These are phyloP conservation scores for Talaromyces marneffei DNA, from an alignment of 2,329 filamentous ascomycete species.

Conservation along the genomic window DNA sequence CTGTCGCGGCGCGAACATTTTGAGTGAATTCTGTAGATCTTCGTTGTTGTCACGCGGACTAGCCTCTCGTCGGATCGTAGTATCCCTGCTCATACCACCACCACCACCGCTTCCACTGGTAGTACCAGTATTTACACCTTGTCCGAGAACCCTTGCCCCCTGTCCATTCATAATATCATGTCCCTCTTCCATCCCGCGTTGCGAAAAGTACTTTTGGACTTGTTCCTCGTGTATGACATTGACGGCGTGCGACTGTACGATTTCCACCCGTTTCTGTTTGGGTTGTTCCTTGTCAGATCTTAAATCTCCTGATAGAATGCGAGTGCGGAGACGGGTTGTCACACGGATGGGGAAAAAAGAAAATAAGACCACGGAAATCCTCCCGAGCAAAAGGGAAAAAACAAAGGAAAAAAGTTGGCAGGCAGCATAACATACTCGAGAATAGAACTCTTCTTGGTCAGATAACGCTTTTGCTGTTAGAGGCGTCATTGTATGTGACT, in stretches of 20 bases:
- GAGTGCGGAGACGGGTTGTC: background rate
- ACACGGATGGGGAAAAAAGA: background rate
- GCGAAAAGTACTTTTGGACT: slow-evolving; percentile 15
- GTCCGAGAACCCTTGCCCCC: background rate
- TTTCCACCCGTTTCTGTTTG: slow-evolving; percentile 6
- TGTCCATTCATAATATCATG: background rate
- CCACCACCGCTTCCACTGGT: background rate
- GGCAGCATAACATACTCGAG: background rate
- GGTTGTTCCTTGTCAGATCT: slow-evolving; percentile 17
- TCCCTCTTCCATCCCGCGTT: background rate
- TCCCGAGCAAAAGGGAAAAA: background rate
- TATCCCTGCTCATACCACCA: background rate
- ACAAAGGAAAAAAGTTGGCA: background rate
- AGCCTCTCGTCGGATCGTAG: background rate
- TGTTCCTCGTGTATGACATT: slow-evolving; percentile 17
- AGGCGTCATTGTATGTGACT: background rate
- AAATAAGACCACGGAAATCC: background rate
- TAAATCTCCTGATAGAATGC: background rate
- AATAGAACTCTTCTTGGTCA: background rate
- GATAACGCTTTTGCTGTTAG: background rate
- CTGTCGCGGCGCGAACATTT: slow-evolving; percentile 12
- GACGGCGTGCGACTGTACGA: slow-evolving; percentile 4
- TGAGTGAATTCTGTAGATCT: background rate
- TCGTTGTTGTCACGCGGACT: background rate
- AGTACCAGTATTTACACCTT: background rate